Evolutionary conservation across 2,329 filamentous ascomycete genomes (phyloP).

Genomic region (Metarhizium brunneum): DNA sequence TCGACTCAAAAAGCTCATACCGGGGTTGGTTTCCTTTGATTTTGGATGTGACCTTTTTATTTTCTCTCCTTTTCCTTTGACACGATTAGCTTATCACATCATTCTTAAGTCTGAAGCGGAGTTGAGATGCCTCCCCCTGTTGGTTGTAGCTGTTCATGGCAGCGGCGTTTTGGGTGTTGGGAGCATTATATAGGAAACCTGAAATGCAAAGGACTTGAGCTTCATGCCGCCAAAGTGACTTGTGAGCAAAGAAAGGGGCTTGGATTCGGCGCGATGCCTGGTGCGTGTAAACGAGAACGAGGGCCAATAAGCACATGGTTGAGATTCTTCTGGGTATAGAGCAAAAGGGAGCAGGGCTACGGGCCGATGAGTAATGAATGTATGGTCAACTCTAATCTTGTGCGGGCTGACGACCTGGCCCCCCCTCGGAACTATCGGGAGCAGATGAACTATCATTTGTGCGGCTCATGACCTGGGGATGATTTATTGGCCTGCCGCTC

Average conservation of each 20-base stretch:
- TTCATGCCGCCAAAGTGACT: background rate
- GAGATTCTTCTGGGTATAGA: background rate
- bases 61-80: background rate
- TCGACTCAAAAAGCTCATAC: background rate
- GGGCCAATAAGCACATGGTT: no score
- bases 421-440: background rate
- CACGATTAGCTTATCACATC: constrained; percentile 4
- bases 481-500: background rate
- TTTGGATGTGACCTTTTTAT: background rate
- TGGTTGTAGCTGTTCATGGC: constrained; percentile 18
- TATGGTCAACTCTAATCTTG: no score
- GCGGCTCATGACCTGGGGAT: no score
- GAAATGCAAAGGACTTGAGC: constrained; percentile 11
- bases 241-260: background rate
- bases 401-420: background rate
- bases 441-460: background rate
- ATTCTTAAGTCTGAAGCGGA: constrained; percentile 3
- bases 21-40: constrained; percentile 1
- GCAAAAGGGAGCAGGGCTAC: background rate
- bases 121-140: constrained; percentile 10
- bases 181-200: constrained; percentile 21
- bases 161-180: constrained; percentile 22
- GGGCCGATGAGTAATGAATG: no score
- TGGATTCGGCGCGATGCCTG: background rate
- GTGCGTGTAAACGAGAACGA: no score